Base-by-base conservation (phyloP, 1,284 basidiomycete genomes). In the Coniferiporia weirii region DNA sequence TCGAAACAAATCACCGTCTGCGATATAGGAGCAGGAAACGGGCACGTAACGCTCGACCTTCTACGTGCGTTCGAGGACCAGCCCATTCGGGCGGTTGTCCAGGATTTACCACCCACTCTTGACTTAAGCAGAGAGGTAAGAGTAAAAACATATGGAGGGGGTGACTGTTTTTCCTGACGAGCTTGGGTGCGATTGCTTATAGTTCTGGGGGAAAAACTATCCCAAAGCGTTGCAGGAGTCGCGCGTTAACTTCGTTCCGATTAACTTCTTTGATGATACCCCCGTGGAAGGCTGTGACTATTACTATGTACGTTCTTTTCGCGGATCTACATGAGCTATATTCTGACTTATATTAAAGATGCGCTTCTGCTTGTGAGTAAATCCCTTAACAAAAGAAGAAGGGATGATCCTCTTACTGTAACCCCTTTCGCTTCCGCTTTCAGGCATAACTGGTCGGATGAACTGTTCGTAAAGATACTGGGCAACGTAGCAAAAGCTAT, bases 1-100 rank as follows among this genome's bases (percentile, higher is more conserved):
- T 3, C 3, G 38, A 49, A 36, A 66, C 3, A 71, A 10, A 68
- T 75, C 0, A 72, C 70, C 0, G 63, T 84, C 8, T 78, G 76
- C 40, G 82, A 83, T 64, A 70, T 84, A 8, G 80, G 78, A 2
- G 73, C 77, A 0, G 76, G 80, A 1, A 66, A 75, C 27, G 81
- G 82, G 0, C 65, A 71, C 15, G 67, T 78, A 17, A 69, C 75
- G 3, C 67, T 81, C 15, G 70, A 72, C 17, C 70, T 84, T 4
- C 65, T 73, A 0, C 75, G 72, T 61, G 64, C 65, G 7, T 70
- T 75, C 51, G 75, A 79, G 0, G 32, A 20, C 5, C 15, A 17
- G 10, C 69, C 76, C 13, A 61, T 84, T 17, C 71, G 71, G 32
- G 63, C 79, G 15, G 67, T 73, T 3, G 56, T 81, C 3, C 81